Evolutionary conservation across 306 rosid species (phyloP), one percentile per base, ranked within the genome.

Genomic region (Quercus gilva): DNA sequence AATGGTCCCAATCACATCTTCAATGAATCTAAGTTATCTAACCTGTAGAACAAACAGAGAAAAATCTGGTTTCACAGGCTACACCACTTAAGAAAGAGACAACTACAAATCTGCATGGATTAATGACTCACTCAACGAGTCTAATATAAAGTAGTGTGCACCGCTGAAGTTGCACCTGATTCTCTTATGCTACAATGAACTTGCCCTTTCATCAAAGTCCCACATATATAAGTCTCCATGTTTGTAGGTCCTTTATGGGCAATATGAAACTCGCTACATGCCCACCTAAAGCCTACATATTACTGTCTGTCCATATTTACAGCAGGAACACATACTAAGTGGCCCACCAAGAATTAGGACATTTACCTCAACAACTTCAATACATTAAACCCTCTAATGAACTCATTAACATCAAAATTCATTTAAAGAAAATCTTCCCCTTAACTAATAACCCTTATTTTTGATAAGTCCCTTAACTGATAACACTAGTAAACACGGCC

Each of bases 321-420:
- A 85, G 94, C 90, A 86, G 88, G 89, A 58, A 79, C 94, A 89
- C 96, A 84, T 81, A 80, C 78, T 88, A 56, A 78, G 92, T 70
- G 90, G 41, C 90, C 97, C 73, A 72, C 91, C 97, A 93, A 93
- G 96, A 93, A 93, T 93, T 89, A 89, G 94, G 97, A 91, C 92
- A 89, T 80, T 43, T 41, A 31, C 19, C 65, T 21, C 26, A 51
- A 69, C 18, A 52, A 80, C 55, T 9, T 2, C 55, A 65, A 29
- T 15, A 31, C 71, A 65, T 73, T 73, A 14, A 26, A 68, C 60
- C 51, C 59, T 71, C 18, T 55, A 45, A 55, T 28, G 77, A 5
- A 45, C 5, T 12, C 19, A 61, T 55, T 65, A 79, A 37, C 56
- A 61, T 69, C 56, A 82, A 80, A 6, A 61, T 49, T 52, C 6